A percentile compares a stretch with the other conserved stretches of the same genome.
phyloP scores from a whole-genome alignment of 306 rosid species.

The Myrica gale region DNA sequence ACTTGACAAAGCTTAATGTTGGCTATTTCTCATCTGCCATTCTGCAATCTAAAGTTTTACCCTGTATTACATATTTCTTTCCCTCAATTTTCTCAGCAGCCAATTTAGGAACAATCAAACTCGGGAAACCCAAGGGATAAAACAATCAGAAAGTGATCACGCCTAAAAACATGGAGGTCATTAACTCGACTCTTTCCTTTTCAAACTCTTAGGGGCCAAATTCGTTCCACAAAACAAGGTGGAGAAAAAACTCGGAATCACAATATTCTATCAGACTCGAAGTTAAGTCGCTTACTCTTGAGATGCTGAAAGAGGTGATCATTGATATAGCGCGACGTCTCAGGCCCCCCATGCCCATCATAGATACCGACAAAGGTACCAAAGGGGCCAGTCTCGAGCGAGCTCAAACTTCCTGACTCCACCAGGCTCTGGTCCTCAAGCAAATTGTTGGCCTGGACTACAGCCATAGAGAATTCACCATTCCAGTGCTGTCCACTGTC shows the following conservation, averaged over 20 bases:
- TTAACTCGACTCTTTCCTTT: not conserved
- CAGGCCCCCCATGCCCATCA: constrained; percentile 76
- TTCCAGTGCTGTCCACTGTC: constrained; percentile 58
- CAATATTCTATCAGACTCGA: not conserved
- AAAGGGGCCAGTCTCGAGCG: constrained; percentile 53
- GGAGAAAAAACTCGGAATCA: not conserved
- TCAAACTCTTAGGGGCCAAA: not conserved
- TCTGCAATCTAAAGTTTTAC: not conserved
- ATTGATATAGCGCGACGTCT: constrained; percentile 60
- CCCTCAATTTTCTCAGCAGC: not conserved
- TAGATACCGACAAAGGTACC: constrained; percentile 65
- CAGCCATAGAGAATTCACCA: constrained; percentile 75
- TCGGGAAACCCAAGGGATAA: not conserved
- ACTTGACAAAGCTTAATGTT: not conserved
- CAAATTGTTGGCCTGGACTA: constrained; percentile 68
- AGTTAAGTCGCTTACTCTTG: constrained; percentile 46
- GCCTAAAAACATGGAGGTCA: not conserved
- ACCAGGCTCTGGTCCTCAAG: constrained; percentile 73
- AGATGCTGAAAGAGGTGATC: constrained; percentile 61
- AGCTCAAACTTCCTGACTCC: constrained; percentile 61
- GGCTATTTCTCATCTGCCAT: not conserved
- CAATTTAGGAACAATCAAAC: not conserved
- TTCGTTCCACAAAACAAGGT: not conserved
- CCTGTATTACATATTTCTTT: not conserved
- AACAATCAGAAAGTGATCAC: not conserved